Conservation (phyloP, 768 basidiomycete genomes). For the Mycena epipterygia region DNA sequence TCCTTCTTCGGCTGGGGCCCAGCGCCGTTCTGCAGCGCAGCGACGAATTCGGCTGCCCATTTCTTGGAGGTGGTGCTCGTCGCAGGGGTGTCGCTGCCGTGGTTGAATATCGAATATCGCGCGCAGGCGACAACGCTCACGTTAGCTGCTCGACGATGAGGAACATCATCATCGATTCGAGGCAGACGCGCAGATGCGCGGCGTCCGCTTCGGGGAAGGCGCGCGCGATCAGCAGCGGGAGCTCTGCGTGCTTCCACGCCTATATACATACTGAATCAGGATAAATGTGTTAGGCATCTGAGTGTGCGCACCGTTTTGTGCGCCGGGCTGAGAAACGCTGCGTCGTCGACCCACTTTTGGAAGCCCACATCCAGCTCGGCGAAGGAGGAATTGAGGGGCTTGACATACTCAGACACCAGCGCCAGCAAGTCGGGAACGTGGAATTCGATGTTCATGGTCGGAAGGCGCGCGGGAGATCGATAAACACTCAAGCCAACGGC, state of each 20-base stretch:
- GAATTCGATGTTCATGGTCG: constrained; percentile 20
- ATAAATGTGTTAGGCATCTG: neutral
- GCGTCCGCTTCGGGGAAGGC: constrained; percentile 37
- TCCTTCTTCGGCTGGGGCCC: constrained; percentile 18
- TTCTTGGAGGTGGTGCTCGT: constrained; percentile 27
- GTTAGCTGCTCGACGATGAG: constrained; percentile 41
- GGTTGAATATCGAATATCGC: neutral
- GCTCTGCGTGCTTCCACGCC: constrained; percentile 41
- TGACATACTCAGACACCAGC: constrained; percentile 27
- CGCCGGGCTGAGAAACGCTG: constrained; percentile 30
- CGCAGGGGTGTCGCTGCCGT: constrained; percentile 31
- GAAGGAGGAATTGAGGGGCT: constrained; percentile 34
- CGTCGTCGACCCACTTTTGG: constrained; percentile 36
- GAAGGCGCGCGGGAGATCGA: neutral
- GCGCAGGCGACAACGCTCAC: constrained; percentile 20
- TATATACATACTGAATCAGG: constrained; percentile 2
- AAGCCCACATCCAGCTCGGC: constrained; percentile 33
- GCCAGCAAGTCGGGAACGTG: constrained; percentile 30
- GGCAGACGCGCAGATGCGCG: constrained; percentile 33
- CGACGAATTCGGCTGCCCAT: constrained; percentile 33
- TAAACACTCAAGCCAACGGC: no score
- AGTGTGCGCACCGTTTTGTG: constrained; percentile 33
- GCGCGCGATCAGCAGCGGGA: constrained; percentile 37
- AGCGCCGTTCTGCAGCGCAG: constrained; percentile 25
- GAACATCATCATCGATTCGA: constrained; percentile 38